Base-by-base conservation (phyloP, 331 rosid genomes). In the Dryas integrifolia region DNA sequence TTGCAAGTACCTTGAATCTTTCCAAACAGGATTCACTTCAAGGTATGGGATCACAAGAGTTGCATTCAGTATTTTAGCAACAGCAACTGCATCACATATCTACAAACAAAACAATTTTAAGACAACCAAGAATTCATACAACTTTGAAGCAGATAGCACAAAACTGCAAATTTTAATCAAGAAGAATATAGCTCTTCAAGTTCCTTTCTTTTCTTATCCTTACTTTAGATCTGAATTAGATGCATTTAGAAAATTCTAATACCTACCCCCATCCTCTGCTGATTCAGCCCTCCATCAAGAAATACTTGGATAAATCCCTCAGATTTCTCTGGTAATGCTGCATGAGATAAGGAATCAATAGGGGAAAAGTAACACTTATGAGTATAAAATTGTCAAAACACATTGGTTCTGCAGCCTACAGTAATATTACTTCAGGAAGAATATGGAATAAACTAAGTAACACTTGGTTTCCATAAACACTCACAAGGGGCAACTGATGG, bases 221-320 rank as follows among this genome's bases (percentile, higher is more conserved):
- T 26, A 56, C 8, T 44, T 50, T 7, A 21, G 9, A 46, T 46
- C 18, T 21, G 30, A 1, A 30, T 47, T 44, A 5, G 24, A 69
- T 51, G 56, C n/a, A 53, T 43, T 11, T 6, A n/a, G 51, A 65
- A 40, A 46, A 44, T 64, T 76, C 11, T 59, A 62, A 77, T 63
- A 73, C 96, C 67, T 75, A 90, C 98, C 98, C 98, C 98, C 98
- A 92, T 92, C 76, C 97, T 88, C 81, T 92, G 98, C 82, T 92
- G 97, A 87, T 92, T 92, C 86, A 92, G 70, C 21, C 98, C 98
- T 53, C 98, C 98, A 82, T 92, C 97, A 53, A 92, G 97, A 86
- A 92, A 92, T 47, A 88, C 92, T 68, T 92, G 96, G 75, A 92
- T 79, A 75, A 82, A 90, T 68, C 97, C 98, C 76, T 88, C 82